Conservation (phyloP, 352 stramenopile species). For the Globisporangium megalacanthum region DNA sequence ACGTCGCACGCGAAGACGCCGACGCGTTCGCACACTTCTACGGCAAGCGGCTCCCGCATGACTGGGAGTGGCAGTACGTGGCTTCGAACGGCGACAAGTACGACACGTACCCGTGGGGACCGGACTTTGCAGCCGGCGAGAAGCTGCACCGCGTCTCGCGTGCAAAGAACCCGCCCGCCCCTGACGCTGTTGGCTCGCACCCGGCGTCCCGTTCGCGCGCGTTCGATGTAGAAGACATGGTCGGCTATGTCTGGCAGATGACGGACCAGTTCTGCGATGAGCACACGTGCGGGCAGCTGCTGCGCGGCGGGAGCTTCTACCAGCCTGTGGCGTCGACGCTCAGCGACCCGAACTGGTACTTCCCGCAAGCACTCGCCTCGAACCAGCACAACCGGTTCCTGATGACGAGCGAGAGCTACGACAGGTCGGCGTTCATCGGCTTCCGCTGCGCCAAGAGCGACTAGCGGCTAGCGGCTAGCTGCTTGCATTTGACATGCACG, state of each 20-base stretch:
- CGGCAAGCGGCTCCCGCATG: conserved; percentile 66
- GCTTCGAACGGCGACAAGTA: conserved; percentile 64
- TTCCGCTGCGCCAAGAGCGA: conserved; percentile 65
- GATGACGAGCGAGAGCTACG: conserved; percentile 65
- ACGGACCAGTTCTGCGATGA: conserved; percentile 78
- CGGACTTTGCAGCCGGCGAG: conserved; percentile 17
- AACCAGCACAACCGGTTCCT: conserved; percentile 77
- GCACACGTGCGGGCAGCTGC: conserved; percentile 72
- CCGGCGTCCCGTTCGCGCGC: conserved; percentile 30
- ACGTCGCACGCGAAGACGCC: conserved; percentile 71
- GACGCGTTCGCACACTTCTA: conserved; percentile 62
- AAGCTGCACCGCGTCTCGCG: conserved; percentile 23
- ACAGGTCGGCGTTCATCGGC: conserved; percentile 63
- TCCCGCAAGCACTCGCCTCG: conserved; percentile 52
- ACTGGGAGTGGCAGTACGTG: conserved; percentile 88
- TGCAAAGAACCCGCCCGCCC: conserved; percentile 31
- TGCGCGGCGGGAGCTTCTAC: conserved; percentile 76
- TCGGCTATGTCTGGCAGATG: conserved; percentile 85
- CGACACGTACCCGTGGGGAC: conserved; percentile 54
- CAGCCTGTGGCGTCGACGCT: conserved; percentile 57
- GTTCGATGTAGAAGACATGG: conserved; percentile 66
- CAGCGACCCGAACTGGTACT: conserved; percentile 84
- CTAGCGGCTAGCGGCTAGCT: background rate
- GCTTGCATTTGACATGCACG: background rate
- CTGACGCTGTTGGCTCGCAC: conserved; percentile 50